Conservation (phyloP, 768 basidiomycete species). For the Tulasnella sp. region DNA sequence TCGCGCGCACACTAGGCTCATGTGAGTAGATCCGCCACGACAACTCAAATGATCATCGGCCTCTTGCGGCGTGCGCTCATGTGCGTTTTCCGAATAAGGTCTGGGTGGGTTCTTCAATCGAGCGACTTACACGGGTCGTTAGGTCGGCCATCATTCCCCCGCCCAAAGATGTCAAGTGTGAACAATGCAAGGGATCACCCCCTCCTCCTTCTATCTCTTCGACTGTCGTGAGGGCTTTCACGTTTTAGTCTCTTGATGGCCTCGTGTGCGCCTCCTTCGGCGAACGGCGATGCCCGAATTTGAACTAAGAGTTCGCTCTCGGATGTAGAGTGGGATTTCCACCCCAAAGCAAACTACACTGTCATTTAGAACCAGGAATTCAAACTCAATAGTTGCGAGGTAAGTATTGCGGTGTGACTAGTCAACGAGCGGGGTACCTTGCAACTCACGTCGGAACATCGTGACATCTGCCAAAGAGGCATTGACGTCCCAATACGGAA, state of each 20-base stretch:
- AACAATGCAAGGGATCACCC: not conserved
- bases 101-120: not conserved
- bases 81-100: not conserved
- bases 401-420: no score
- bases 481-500: not conserved
- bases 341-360: not conserved
- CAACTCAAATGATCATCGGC: not conserved
- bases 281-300: not conserved
- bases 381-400: not conserved
- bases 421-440: not conserved
- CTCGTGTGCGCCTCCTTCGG: not conserved
- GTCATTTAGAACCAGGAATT: not conserved
- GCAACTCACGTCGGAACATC: not conserved
- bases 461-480: not conserved
- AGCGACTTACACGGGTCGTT: not conserved
- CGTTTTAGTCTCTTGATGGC: not conserved
- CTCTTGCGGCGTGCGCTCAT: not conserved
- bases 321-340: not conserved
- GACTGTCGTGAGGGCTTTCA: not conserved
- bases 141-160: no score
- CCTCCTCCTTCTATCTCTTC: not conserved
- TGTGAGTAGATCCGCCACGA: not conserved
- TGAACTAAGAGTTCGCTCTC: not conserved
- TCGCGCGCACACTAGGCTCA: not conserved
- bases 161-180: not conserved